phyloP scores from a whole-genome alignment of 306 rosid species.

The Cucurbita argyrosperma region DNA sequence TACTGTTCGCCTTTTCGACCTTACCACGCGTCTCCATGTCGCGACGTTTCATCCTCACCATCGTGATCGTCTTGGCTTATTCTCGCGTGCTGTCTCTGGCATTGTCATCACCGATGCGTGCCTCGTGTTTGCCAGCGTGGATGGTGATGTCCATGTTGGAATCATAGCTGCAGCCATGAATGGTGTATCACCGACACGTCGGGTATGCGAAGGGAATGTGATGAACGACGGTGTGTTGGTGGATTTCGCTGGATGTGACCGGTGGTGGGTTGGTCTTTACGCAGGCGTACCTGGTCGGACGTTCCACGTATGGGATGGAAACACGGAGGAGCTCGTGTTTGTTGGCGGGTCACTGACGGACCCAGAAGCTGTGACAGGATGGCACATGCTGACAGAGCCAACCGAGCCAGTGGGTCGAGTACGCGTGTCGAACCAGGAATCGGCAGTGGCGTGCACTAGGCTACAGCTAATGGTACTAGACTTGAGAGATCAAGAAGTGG shows the following conservation, averaged over 20 bases:
- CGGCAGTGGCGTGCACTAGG: constrained; percentile 64
- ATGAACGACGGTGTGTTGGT: constrained; percentile 49
- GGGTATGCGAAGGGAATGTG: constrained; percentile 27
- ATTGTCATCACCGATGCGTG: constrained; percentile 15
- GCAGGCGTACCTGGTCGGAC: constrained; percentile 62
- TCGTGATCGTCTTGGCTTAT: constrained; percentile 31
- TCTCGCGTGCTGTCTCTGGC: constrained; percentile 53
- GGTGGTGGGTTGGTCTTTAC: constrained; percentile 72
- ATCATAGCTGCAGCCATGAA: not conserved
- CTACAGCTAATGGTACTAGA: constrained; percentile 32
- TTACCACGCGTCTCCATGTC: constrained; percentile 24
- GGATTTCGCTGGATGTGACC: constrained; percentile 40
- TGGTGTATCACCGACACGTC: not conserved
- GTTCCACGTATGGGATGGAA: constrained; percentile 55
- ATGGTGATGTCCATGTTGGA: constrained; percentile 55
- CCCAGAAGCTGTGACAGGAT: constrained; percentile 50
- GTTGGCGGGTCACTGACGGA: constrained; percentile 58
- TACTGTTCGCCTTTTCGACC: constrained; percentile 54
- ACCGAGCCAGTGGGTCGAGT: constrained; percentile 46
- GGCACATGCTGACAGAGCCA: constrained; percentile 62
- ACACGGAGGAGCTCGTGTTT: constrained; percentile 20
- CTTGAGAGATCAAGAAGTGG: constrained; percentile 20
- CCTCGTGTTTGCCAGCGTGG: constrained; percentile 36
- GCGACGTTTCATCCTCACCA: constrained; percentile 31
- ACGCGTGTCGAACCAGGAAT: constrained; percentile 27